Base-by-base conservation (phyloP, 1,284 basidiomycete genomes). In the Microbotryomycetes sp. region DNA sequence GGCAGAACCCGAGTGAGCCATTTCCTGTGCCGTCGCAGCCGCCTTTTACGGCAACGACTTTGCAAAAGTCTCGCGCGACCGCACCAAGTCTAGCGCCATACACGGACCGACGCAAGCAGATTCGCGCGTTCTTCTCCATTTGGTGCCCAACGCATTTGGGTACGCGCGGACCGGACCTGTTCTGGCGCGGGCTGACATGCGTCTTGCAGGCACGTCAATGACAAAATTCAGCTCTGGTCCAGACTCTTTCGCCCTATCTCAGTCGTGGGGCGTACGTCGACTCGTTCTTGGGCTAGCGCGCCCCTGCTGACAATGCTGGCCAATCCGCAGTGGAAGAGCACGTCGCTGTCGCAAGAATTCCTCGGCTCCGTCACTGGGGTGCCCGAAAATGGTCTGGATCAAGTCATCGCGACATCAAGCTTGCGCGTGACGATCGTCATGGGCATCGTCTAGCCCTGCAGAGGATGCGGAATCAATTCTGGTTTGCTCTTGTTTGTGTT, bases 181-280 rank as follows among this genome's bases (percentile, higher is more conserved):
- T 5, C 16, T 16, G 52, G 24, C 18, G n/a, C 23, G 28, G 27
- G 50, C 41, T 41, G 56, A 52, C 87, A 57, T 13, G 13, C 16
- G 5, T 45, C 84, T 86, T 13, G 85, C 88, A 5, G 91, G 92
- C 6, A 84, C 86, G 3, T 86, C 85, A 24, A 79, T 91, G 70
- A 91, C 89, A 50, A 81, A 85, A 51, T 96, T 96, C 73, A 82
- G 84, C 60, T 91, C 88, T 62, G 83, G 86, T 1, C 92, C 91
- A 2, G 91, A 96, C 73, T 81, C 83, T 52, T 96, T 97, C 72
- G 81, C 84, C 24, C 80, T 91, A 41, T 76, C 73, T 15, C 79
- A 80, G 70, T 75, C 73, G 13, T 80, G 79, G 79, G 79, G 79
- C n/a, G 50, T 52, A 29, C 23, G 53, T 80, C 78, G 78, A 79